Percentiles rank a stretch among this genome's conserved stretches.
Conservation (phyloP, 2,329 filamentous ascomycete genomes). For the Elsinoe fawcettii region DNA sequence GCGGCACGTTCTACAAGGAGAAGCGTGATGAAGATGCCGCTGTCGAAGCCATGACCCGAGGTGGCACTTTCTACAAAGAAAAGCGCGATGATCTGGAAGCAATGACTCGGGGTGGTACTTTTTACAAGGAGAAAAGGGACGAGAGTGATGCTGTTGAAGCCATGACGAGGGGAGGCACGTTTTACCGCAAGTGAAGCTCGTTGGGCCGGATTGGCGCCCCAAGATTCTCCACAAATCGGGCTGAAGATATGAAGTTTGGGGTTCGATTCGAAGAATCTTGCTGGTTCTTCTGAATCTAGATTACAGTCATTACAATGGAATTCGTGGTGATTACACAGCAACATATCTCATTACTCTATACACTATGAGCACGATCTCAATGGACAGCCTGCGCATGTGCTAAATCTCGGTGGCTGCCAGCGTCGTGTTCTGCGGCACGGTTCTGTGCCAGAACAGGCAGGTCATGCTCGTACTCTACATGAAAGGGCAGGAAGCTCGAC, state of each 20-base stretch:
- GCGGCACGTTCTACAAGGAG: neutral
- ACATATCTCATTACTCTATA: too few species aligned
- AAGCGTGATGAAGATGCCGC: neutral
- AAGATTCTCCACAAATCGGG: too few species aligned
- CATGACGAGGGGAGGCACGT: neutral
- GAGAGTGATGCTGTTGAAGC: too few species aligned
- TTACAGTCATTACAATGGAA: neutral
- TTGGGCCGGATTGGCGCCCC: too few species aligned
- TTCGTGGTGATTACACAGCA: too few species aligned
- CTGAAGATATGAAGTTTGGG: too few species aligned
- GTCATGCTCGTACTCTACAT: neutral
- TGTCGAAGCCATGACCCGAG: neutral
- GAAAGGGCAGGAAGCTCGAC: neutral
- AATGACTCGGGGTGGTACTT: neutral
- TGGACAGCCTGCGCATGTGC: neutral
- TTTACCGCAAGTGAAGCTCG: neutral
- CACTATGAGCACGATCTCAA: too few species aligned
- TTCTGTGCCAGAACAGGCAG: neutral
- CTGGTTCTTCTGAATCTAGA: neutral
- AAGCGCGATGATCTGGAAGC: neutral
- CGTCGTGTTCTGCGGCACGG: neutral
- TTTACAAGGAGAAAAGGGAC: conserved; percentile 2
- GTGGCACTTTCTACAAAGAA: neutral
- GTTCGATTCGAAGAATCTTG: neutral
- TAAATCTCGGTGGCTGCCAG: neutral